Base-by-base conservation (phyloP, 139 green algal genomes). In the Chlorella sp. region DNA sequence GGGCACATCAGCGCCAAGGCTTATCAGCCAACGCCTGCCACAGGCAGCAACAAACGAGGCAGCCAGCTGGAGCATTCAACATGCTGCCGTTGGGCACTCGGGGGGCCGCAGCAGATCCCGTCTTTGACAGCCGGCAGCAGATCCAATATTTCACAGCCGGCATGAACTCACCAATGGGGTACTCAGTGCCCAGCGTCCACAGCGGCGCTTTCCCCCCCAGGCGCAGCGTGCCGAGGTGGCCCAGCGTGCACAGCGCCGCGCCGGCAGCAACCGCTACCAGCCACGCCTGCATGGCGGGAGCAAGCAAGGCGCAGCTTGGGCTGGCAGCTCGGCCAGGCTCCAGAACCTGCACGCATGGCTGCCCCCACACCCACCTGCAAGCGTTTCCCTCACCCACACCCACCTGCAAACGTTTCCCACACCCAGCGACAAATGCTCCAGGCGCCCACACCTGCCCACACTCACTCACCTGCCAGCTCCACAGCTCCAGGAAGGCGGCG, bases 161-260 rank as follows among this genome's bases (percentile, higher is more conserved):
- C 51, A 60, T 60, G 51, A 16, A 60, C 51, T 16, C 51, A 85
- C 80, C 89, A 20, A 92, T 75, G 34, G 89, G 89, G 48, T 87
- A 89, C 17, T 65, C 41, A 0, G 65, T 82, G 26, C 84, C 84
- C 19, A 77, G 58, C 17, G 38, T 64, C 90, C 87, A 93, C 26
- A 70, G 30, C 0, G 87, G 85, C 3, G 86, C 51, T 43, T 82
- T 72, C 51, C 65, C 44, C 17, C 54, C 48, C 76, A 75, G 72
- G 17, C 4, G 19, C 44, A 13, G 36, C n/a, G 82, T 86, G 56
- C n/a, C 56, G 19, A 77, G 58, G 60, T n/a, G 30, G 22, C 48
- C 65, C 24, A 32, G 32, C 24, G 65, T 48, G 5, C 11, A 54
- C 64, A 74, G 58, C 46, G 67, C 74, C 1, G 67, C 85, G 24